These are phyloP conservation scores for Leishmania martiniquensis DNA, from an alignment of 208 protist genomes.

Conservation along the genomic window DNA sequence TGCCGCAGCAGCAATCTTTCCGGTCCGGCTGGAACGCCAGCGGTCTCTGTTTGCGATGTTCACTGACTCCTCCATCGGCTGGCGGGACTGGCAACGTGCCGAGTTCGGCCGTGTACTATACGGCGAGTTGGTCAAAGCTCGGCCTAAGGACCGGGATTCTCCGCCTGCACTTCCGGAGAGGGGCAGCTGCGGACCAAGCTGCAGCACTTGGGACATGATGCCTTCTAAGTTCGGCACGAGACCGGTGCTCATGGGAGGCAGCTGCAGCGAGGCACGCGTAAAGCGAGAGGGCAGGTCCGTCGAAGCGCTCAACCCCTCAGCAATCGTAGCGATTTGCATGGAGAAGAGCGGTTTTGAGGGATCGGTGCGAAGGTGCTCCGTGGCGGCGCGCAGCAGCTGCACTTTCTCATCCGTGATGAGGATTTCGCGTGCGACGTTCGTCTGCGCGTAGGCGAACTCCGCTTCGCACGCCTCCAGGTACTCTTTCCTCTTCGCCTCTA, in stretches of 20 bases:
- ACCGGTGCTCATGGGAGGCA: conserved; percentile 43
- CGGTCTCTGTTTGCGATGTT: neutral
- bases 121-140: conserved; percentile 10
- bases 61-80: conserved; percentile 10
- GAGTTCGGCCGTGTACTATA: conserved; percentile 12
- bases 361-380: conserved; percentile 69
- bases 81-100: neutral
- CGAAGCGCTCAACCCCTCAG: conserved; percentile 54
- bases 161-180: conserved; percentile 1
- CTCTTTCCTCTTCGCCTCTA: conserved; percentile 74
- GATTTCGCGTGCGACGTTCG: conserved; percentile 71
- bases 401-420: conserved; percentile 80
- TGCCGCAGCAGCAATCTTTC: neutral
- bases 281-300: conserved; percentile 56
- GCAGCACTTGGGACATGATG: conserved; percentile 71
- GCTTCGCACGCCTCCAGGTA: conserved; percentile 78
- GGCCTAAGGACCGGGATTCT: neutral
- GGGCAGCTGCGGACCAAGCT: conserved; percentile 18
- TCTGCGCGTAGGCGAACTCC: conserved; percentile 68
- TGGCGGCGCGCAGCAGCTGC: conserved; percentile 67
- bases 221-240: conserved; percentile 72
- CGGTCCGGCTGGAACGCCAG: neutral
- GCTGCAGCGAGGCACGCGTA: conserved; percentile 48
- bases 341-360: conserved; percentile 65
- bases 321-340: conserved; percentile 89